Conservation (phyloP, 306 rosid species). For the Phaseolus lunatus region DNA sequence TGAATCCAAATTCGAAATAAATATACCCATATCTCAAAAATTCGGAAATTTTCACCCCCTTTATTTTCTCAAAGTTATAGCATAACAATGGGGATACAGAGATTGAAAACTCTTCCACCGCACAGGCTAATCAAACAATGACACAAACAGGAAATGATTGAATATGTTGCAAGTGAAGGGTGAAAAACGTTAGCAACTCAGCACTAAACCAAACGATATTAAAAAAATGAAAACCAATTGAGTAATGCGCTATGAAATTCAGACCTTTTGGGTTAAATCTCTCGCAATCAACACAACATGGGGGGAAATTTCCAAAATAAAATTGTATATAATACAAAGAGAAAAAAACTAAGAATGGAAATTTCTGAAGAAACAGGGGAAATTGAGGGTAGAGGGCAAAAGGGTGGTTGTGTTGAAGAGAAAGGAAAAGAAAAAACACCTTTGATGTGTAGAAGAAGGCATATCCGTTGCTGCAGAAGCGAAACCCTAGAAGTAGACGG, state of each 20-base stretch:
- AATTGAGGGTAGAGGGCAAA: neutral
- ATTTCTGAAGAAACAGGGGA: neutral
- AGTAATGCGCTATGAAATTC: slow-evolving; percentile 27
- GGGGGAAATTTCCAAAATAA: neutral
- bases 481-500: slow-evolving; percentile 48
- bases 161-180: slow-evolving; percentile 13
- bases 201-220: slow-evolving; percentile 9
- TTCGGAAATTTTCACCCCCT: neutral
- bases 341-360: neutral
- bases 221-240: slow-evolving; percentile 12
- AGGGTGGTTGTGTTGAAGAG: neutral
- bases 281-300: neutral
- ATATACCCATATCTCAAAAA: slow-evolving; percentile 1
- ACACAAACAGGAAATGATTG: neutral
- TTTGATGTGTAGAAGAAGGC: slow-evolving; percentile 8
- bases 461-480: slow-evolving; percentile 9
- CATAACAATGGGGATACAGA: slow-evolving; percentile 3
- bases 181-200: slow-evolving; percentile 12
- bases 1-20: slow-evolving; percentile 5
- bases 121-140: slow-evolving; percentile 19
- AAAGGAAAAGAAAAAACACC: slow-evolving; percentile 29
- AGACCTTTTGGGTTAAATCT: neutral
- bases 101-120: neutral
- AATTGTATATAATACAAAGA: neutral
- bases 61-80: slow-evolving; percentile 7